Conservation (phyloP, 2,329 filamentous ascomycete genomes). For the Zymoseptoria ardabiliae region DNA sequence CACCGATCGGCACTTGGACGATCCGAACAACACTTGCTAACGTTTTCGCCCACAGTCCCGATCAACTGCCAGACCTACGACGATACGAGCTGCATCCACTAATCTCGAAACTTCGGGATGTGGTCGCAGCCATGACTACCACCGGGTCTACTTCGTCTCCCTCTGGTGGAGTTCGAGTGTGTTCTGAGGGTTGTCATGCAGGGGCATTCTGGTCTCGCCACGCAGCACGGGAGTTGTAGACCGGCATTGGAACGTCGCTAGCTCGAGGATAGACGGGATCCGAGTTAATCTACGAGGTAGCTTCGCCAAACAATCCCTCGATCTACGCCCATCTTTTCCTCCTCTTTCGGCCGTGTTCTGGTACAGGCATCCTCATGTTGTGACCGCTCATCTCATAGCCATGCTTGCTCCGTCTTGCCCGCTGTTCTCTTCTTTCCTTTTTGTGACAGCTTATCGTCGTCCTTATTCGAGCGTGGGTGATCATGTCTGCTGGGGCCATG, state of each 20-base stretch:
- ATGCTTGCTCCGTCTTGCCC: too few relatives aligned
- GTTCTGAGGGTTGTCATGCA: background rate
- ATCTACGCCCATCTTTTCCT: background rate
- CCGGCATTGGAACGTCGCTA: background rate
- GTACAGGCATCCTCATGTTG: background rate
- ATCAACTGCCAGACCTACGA: background rate
- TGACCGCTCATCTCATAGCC: too few relatives aligned
- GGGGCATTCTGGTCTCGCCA: too few relatives aligned
- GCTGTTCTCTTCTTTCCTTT: too few relatives aligned
- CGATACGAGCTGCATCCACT: background rate
- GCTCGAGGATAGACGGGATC: background rate
- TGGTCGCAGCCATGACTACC: background rate
- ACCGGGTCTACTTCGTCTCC: background rate
- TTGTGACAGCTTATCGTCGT: background rate
- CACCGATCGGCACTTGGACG: background rate
- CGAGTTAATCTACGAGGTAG: background rate
- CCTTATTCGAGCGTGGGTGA: background rate
- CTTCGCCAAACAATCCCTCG: background rate
- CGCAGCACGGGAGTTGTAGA: background rate
- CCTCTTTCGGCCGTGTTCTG: background rate
- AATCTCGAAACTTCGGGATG: background rate
- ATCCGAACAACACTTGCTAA: background rate
- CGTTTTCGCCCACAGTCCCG: background rate
- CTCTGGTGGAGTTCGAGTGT: background rate
- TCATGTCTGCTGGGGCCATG: background rate